phyloP scores from a whole-genome alignment of 2,329 filamentous ascomycete genomes.

The Tothia fuscella region DNA sequence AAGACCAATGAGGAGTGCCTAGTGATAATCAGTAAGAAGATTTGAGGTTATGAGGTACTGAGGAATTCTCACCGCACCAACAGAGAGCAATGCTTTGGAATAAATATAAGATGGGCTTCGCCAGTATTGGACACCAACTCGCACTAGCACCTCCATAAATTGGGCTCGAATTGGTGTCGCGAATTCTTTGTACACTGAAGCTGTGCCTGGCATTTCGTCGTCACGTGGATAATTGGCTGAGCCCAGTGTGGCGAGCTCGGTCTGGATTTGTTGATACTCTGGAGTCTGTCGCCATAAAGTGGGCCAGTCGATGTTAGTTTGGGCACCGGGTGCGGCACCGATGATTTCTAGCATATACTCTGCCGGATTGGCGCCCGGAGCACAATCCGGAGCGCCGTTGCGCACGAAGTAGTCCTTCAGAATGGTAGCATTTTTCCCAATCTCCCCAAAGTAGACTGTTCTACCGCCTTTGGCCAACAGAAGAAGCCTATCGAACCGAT shows the following conservation, averaged over 20 bases:
- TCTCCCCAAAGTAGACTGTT: constrained; percentile 36
- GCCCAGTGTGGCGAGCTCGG: constrained; percentile 13
- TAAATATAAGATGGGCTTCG: constrained; percentile 31
- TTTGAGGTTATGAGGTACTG: constrained; percentile 31
- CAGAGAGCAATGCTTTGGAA: constrained; percentile 20
- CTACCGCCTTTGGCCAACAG: constrained; percentile 33
- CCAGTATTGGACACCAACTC: constrained; percentile 36
- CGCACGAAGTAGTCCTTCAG: constrained; percentile 44
- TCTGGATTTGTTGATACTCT: constrained; percentile 22
- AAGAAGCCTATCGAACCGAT: constrained; percentile 33
- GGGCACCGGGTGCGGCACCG: constrained; percentile 14
- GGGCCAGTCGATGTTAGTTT: constrained; percentile 22
- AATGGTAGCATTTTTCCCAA: constrained; percentile 31
- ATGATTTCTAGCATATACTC: constrained; percentile 57
- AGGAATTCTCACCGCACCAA: not conserved
- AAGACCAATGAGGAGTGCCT: constrained; percentile 29
- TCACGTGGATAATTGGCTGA: not conserved
- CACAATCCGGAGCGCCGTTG: constrained; percentile 49
- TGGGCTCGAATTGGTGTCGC: constrained; percentile 28
- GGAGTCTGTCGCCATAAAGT: not conserved
- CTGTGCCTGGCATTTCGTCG: constrained; percentile 21
- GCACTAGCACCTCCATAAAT: constrained; percentile 24
- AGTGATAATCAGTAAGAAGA: constrained; percentile 10
- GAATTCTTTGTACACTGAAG: constrained; percentile 28
- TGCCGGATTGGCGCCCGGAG: constrained; percentile 55